A percentile compares a stretch with the other conserved stretches of the same genome.
Conservation (phyloP, 371 early-diverging fungal genomes). For the Mortierella sp. region DNA sequence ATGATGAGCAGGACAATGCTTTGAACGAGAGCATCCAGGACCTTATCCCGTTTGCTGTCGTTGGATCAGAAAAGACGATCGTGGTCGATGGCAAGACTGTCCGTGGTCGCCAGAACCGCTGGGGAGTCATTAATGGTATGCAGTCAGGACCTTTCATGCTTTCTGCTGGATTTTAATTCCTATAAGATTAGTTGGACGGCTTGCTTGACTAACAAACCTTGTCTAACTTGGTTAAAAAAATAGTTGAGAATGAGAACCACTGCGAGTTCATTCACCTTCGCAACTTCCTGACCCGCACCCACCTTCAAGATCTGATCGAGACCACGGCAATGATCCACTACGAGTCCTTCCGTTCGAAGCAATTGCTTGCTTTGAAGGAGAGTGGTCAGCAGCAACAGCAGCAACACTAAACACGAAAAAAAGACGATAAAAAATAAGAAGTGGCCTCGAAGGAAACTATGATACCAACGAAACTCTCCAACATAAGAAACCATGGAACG, state of each 20-base stretch:
- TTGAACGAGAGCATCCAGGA: slow-evolving; percentile 83
- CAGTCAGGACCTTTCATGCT: too few species aligned
- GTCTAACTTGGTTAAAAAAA: too few species aligned
- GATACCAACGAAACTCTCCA: slow-evolving; percentile 3
- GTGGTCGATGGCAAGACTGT: slow-evolving; percentile 85
- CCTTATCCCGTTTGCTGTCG: slow-evolving; percentile 87
- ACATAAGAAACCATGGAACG: too few species aligned
- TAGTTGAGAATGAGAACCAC: slow-evolving; percentile 79
- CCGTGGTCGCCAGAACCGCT: slow-evolving; percentile 76
- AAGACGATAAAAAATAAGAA: slow-evolving; percentile 1
- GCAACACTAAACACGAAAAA: slow-evolving; percentile 13
- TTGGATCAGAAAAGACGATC: slow-evolving; percentile 86
- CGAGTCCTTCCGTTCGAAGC: slow-evolving; percentile 92
- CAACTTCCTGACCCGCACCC: slow-evolving; percentile 88
- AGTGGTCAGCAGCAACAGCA: slow-evolving; percentile 54
- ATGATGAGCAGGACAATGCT: slow-evolving; percentile 81
- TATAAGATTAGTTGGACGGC: too few species aligned
- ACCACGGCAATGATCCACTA: slow-evolving; percentile 89
- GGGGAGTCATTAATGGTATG: slow-evolving; percentile 77
- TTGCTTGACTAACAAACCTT: too few species aligned
- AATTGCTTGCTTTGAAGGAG: slow-evolving; percentile 87
- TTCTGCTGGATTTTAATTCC: too few species aligned
- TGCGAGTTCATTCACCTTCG: slow-evolving; percentile 86
- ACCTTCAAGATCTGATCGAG: slow-evolving; percentile 88
- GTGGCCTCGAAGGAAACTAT: slow-evolving; percentile 1